Evolutionary conservation across 768 basidiomycete species (phyloP).

Genomic region (Tricholoma furcatifolium): DNA sequence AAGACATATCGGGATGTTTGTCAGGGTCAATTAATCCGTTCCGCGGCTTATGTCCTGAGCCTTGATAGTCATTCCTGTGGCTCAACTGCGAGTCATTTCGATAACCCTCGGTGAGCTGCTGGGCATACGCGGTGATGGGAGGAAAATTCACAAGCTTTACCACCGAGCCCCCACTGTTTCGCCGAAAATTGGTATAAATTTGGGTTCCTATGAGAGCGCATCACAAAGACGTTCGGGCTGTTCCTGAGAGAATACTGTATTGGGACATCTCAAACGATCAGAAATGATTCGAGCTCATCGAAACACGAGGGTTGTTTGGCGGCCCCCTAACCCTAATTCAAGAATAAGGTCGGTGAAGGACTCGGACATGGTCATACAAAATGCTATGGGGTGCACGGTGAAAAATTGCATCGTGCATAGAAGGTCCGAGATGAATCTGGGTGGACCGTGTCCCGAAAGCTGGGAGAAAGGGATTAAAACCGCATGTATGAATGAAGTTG

Average conservation of each 20-base stretch:
- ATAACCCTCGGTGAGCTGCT: neutral
- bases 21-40: slow-evolving; percentile 5
- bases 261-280: slow-evolving; percentile 17
- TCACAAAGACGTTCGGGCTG: slow-evolving; percentile 16
- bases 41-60: neutral
- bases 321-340: slow-evolving; percentile 26
- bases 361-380: neutral
- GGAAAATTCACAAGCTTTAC: neutral
- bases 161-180: slow-evolving; percentile 1
- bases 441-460: slow-evolving; percentile 1
- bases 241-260: slow-evolving; percentile 11
- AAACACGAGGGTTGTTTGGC: slow-evolving; percentile 27
- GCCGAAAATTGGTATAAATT: slow-evolving; percentile 1
- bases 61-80: neutral
- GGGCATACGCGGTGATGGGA: neutral
- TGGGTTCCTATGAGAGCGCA: slow-evolving; percentile 20
- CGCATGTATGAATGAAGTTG: slow-evolving; percentile 19
- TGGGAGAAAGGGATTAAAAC: slow-evolving; percentile 18
- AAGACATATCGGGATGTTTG: slow-evolving; percentile 8
- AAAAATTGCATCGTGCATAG: slow-evolving; percentile 10
- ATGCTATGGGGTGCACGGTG: slow-evolving; percentile 6
- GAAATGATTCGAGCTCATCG: slow-evolving; percentile 25
- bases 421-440: slow-evolving; percentile 18
- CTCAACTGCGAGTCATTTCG: neutral
- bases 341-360: slow-evolving; percentile 7